A percentile compares a stretch with the other conserved stretches of the same genome.
Evolutionary conservation across 1,139 yeast genomes (phyloP).

Genomic region (Taphrina deformans): DNA sequence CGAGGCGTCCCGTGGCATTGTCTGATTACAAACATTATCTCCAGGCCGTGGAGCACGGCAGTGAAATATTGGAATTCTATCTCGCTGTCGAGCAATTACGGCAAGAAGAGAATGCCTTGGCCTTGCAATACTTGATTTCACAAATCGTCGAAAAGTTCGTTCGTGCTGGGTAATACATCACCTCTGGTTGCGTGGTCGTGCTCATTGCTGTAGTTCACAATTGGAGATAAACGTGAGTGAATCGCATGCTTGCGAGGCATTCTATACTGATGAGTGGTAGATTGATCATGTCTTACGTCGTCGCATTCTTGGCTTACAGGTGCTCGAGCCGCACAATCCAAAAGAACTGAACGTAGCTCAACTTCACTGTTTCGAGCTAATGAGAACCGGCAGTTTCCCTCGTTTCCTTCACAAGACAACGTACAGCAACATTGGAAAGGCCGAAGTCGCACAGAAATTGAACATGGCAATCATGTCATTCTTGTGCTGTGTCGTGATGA

Average conservation of each 20-base stretch:
- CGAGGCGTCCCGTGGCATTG: background rate
- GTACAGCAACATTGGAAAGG: conserved; percentile 12
- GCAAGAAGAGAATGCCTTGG: background rate
- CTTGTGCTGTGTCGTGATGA: background rate
- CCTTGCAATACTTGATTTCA: background rate
- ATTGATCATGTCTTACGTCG: background rate
- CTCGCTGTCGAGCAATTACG: background rate
- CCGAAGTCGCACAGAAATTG: background rate
- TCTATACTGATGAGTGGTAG: background rate
- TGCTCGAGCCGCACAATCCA: background rate
- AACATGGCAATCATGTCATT: conserved; percentile 1
- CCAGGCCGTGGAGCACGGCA: conserved; percentile 2
- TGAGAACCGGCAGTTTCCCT: background rate
- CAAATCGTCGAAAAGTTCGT: conserved; percentile 3
- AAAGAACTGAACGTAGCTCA: background rate
- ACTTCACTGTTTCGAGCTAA: conserved; percentile 5
- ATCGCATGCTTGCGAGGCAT: background rate
- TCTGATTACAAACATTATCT: conserved; percentile 6
- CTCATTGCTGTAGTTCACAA: background rate
- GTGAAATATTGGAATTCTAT: conserved; percentile 10
- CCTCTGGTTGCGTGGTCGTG: background rate
- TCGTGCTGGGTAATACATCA: background rate
- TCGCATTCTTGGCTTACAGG: background rate
- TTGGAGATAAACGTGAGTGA: background rate
- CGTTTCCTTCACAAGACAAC: conserved; percentile 6